Conservation (phyloP, 148 eudicot genomes). For the Camellia sinensis region DNA sequence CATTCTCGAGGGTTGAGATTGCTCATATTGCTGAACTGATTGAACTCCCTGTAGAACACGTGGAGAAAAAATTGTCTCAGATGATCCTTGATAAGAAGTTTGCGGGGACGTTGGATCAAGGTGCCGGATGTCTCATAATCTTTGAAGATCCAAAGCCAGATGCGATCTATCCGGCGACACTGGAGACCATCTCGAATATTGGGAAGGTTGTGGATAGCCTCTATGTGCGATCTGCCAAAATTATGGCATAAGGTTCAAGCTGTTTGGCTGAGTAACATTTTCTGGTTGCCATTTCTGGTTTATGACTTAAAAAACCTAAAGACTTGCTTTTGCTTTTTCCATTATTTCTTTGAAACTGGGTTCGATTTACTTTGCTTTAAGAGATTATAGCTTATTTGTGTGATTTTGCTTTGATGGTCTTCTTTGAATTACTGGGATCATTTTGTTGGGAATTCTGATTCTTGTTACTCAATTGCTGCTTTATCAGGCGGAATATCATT, state of each 20-base stretch:
- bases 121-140: constrained; percentile 42
- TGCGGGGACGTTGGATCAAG: constrained; percentile 46
- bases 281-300: background rate
- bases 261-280: background rate
- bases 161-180: constrained; percentile 33
- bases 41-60: constrained; percentile 35
- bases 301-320: no score
- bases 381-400: no score
- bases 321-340: background rate
- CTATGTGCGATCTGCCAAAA: constrained; percentile 37
- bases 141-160: constrained; percentile 42
- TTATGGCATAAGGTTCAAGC: constrained; percentile 26
- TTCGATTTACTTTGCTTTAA: no score
- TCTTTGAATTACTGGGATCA: no score
- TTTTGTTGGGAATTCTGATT: no score
- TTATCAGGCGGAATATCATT: no score
- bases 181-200: constrained; percentile 35
- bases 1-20: constrained; percentile 39
- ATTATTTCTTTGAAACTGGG: no score
- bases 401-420: no score
- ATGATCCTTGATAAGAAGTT: constrained; percentile 43
- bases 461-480: no score
- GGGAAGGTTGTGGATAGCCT: constrained; percentile 46
- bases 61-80: constrained; percentile 41
- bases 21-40: constrained; percentile 40